Evolutionary conservation across 2,329 filamentous ascomycete species (phyloP).

Genomic region (Ceratocystis lukuohia): DNA sequence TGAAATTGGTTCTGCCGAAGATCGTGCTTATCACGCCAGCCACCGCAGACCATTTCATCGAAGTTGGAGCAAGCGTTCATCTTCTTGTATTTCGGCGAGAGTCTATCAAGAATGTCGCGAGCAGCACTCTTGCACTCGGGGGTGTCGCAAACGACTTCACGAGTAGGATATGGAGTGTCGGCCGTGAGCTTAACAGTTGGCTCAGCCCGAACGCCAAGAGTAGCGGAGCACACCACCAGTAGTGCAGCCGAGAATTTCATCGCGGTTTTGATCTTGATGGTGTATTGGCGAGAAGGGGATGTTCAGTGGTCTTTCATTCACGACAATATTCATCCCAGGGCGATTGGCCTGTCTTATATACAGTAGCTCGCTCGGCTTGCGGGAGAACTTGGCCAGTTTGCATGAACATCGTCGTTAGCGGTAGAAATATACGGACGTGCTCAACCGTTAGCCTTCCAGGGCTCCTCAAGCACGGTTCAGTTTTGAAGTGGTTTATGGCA

Average conservation of each 20-base stretch:
- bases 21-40: conserved; percentile 51
- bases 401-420: neutral
- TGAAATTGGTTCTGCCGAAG: conserved; percentile 50
- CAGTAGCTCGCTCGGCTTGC: neutral
- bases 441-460: neutral
- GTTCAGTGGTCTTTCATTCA: neutral
- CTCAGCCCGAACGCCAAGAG: neutral
- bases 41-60: conserved; percentile 53
- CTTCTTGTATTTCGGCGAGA: conserved; percentile 37
- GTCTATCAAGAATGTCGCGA: conserved; percentile 24
- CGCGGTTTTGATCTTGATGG: neutral
- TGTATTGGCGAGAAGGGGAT: neutral
- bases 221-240: neutral
- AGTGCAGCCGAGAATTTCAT: neutral
- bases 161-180: neutral
- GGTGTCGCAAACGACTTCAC: conserved; percentile 20
- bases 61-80: conserved; percentile 59
- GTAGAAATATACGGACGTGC: neutral
- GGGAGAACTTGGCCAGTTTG: neutral
- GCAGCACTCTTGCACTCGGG: conserved; percentile 25
- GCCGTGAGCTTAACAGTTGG: neutral
- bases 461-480: neutral
- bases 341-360: neutral
- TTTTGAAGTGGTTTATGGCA: neutral
- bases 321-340: neutral